Base-by-base conservation (phyloP, 306 rosid genomes). In the Sophora flavescens region DNA sequence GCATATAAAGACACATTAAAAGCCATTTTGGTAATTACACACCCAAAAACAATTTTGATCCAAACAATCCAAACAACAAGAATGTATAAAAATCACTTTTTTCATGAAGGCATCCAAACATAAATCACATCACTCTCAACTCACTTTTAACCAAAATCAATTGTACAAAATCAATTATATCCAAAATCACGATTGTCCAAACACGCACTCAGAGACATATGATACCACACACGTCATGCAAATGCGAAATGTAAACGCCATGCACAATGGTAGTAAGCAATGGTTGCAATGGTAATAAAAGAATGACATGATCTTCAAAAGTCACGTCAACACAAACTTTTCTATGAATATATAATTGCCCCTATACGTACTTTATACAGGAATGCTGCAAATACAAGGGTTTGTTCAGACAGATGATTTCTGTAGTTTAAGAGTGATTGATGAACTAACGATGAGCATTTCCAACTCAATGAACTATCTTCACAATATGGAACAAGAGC, bases 401-500 rank as follows among this genome's bases (percentile, higher is more conserved):
- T 66, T 83, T 65, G 82, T 67, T 51, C 63, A 66, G 38, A 54
- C 84, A 60, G 82, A 78, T 77, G 88, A 84, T 56, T 84, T 84
- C 83, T 70, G 81, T 73, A 35, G 69, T 82, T 75, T 73, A 83
- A 39, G 81, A 75, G 59, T 75, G 62, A 33, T 59, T 65, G 79
- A 64, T 70, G 80, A 72, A 45, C 63, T 69, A 33, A 39, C 62
- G 78, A 84, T 50, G 28, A 74, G 59, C 82, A 63, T 62, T 76
- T 54, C 76, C 82, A 81, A 56, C 84, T 54, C 48, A 44, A 32
- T 50, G 56, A 56, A 63, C 76, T 69, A 52, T 70, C 86, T 86
- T 94, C 93, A 94, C 88, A 94, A 18, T 79, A 94, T 94, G 70
- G 91, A 86, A 90, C 98, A 94, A 7, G 96, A 87, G 75, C 98